Conservation (phyloP, 1,284 basidiomycete genomes). For the Fomitopsis betulina region DNA sequence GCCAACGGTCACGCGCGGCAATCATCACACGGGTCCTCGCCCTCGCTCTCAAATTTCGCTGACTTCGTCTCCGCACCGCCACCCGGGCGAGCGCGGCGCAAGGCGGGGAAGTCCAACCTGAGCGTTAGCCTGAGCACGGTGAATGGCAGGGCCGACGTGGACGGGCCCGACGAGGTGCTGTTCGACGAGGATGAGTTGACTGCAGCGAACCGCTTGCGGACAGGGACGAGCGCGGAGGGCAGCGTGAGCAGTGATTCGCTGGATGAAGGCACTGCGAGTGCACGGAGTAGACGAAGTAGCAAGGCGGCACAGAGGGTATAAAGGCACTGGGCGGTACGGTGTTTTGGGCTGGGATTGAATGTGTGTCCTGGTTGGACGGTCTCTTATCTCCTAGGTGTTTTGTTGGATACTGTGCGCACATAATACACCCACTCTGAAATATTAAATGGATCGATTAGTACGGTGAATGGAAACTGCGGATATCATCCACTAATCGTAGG, state of each 20-base stretch:
- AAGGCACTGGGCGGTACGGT: not conserved
- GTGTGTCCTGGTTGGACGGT: not conserved
- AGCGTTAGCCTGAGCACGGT: conserved; percentile 17
- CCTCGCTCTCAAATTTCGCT: conserved; percentile 43
- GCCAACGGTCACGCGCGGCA: conserved; percentile 12
- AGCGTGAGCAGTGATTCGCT: conserved; percentile 18
- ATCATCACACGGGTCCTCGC: conserved; percentile 19
- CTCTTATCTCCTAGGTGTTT: not conserved
- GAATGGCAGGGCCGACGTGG: conserved; percentile 17
- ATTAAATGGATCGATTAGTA: not conserved
- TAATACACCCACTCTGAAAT: not conserved
- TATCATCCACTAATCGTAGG: not conserved
- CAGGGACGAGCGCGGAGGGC: conserved; percentile 16
- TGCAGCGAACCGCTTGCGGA: conserved; percentile 7
- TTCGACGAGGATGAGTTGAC: conserved; percentile 51
- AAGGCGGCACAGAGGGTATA: conserved; percentile 13
- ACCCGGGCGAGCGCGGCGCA: conserved; percentile 20
- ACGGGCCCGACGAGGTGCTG: conserved; percentile 43
- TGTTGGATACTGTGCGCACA: not conserved
- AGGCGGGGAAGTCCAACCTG: conserved; percentile 24
- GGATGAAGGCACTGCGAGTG: conserved; percentile 16
- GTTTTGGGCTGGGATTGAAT: not conserved
- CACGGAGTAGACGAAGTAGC: conserved; percentile 17
- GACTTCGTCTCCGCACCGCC: conserved; percentile 55
- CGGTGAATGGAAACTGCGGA: not conserved